These are phyloP conservation scores for Macrophomina pseudophaseolina DNA, from an alignment of 2,329 filamentous ascomycete genomes.

Conservation along the genomic window DNA sequence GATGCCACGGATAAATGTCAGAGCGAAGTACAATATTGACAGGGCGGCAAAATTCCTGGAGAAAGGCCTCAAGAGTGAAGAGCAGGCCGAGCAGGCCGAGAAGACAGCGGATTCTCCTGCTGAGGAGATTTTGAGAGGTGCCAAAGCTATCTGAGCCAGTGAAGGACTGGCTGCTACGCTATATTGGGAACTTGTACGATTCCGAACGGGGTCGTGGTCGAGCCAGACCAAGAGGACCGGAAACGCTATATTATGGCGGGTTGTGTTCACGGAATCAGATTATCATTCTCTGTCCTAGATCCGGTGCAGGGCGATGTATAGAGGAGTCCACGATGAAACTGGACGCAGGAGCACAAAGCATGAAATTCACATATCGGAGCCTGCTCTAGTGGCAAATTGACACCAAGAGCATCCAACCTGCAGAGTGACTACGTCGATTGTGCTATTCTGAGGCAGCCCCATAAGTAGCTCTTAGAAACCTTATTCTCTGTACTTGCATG, in stretches of 20 bases:
- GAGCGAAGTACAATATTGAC: slow-evolving; percentile 1
- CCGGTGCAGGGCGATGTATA: no score
- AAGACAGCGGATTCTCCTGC: neutral
- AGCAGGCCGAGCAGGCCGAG: neutral
- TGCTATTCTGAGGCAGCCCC: no score
- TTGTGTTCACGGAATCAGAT: neutral
- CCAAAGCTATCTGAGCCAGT: neutral
- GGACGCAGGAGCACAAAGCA: no score
- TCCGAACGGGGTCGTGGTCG: neutral
- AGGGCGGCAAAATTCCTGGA: neutral
- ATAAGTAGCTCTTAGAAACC: no score
- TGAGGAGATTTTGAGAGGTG: slow-evolving; percentile 1
- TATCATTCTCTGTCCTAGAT: no score
- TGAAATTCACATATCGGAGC: no score
- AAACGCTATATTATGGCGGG: neutral
- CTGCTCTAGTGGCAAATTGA: no score
- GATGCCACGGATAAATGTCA: neutral
- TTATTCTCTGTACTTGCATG: no score
- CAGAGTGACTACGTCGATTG: no score
- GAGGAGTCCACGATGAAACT: no score
- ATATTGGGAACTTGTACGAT: neutral
- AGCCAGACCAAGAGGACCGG: neutral
- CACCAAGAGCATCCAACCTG: no score
- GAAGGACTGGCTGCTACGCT: neutral
- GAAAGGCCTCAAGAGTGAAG: slow-evolving; percentile 10